Conservation (phyloP, 2,329 filamentous ascomycete genomes). For the Rosellinia necatrix region DNA sequence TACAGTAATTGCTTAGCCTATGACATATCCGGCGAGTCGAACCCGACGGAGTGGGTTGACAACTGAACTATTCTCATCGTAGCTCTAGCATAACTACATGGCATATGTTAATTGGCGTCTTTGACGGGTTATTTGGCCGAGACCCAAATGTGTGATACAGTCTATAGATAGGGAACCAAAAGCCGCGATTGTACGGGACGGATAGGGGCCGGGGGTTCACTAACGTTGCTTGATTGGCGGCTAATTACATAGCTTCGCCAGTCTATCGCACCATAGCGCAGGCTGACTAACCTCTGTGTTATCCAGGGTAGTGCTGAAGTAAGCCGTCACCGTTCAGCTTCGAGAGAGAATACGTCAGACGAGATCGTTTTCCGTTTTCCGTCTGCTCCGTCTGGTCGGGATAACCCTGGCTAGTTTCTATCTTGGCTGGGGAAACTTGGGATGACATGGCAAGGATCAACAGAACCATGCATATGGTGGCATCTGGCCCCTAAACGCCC, state of each 20-base stretch:
- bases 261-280: neutral
- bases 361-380: neutral
- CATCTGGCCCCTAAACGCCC: neutral
- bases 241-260: neutral
- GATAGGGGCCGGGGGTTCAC: no score
- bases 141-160: no score
- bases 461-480: slow-evolving; percentile 3
- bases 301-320: no score
- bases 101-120: neutral
- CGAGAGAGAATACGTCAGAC: neutral
- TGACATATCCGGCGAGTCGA: neutral
- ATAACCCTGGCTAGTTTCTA: neutral
- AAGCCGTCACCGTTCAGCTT: neutral
- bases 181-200: neutral
- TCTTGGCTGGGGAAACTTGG: neutral
- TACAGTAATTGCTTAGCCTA: slow-evolving; percentile 3
- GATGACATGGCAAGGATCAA: neutral
- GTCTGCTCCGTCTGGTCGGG: neutral
- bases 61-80: neutral
- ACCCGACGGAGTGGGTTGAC: neutral
- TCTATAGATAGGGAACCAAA: neutral
- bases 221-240: neutral
- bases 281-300: neutral
- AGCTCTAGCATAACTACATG: no score
- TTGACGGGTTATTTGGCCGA: no score